Percentiles rank a stretch among this genome's conserved stretches.
Evolutionary conservation across 805 yeast genomes (phyloP).

Genomic region (Clavispora carvajalis): DNA sequence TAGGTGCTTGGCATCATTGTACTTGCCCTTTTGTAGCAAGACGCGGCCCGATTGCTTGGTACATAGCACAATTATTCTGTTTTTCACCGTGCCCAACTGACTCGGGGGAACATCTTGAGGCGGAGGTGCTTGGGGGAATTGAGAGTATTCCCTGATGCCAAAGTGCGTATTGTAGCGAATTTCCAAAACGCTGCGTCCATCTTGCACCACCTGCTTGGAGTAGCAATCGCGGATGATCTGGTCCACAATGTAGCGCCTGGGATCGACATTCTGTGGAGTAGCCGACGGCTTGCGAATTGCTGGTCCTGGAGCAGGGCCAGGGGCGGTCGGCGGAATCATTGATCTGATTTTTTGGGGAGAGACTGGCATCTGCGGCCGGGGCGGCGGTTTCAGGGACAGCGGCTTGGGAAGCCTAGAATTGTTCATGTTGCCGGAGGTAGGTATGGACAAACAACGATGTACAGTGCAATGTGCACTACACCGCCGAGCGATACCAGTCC

Average conservation of each 20-base stretch:
- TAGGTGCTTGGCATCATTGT: slow-evolving; percentile 56
- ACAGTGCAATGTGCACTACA: neutral
- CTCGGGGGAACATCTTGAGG: slow-evolving; percentile 46
- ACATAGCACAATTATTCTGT: slow-evolving; percentile 56
- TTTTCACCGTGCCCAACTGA: slow-evolving; percentile 41
- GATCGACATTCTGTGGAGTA: slow-evolving; percentile 7
- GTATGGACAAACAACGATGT: neutral
- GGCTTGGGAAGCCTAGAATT: neutral
- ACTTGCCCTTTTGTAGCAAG: slow-evolving; percentile 80
- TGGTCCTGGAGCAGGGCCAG: neutral
- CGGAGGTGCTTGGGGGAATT: slow-evolving; percentile 64
- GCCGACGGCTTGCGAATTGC: neutral
- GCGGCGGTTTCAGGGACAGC: neutral
- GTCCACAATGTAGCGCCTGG: slow-evolving; percentile 22
- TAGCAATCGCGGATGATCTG: slow-evolving; percentile 36
- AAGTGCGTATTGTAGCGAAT: slow-evolving; percentile 68
- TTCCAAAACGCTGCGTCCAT: slow-evolving; percentile 15
- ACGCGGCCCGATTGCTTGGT: slow-evolving; percentile 63
- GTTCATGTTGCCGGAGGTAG: neutral
- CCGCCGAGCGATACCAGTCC: too few species aligned
- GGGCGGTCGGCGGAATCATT: neutral
- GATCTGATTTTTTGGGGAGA: neutral
- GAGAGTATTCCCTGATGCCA: slow-evolving; percentile 67
- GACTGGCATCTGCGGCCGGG: neutral
- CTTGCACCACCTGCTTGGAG: slow-evolving; percentile 19